Percentiles rank a stretch among this genome's conserved stretches.
Conservation (phyloP, 2,329 filamentous ascomycete species). For the Ophiosphaerella herpotricha region DNA sequence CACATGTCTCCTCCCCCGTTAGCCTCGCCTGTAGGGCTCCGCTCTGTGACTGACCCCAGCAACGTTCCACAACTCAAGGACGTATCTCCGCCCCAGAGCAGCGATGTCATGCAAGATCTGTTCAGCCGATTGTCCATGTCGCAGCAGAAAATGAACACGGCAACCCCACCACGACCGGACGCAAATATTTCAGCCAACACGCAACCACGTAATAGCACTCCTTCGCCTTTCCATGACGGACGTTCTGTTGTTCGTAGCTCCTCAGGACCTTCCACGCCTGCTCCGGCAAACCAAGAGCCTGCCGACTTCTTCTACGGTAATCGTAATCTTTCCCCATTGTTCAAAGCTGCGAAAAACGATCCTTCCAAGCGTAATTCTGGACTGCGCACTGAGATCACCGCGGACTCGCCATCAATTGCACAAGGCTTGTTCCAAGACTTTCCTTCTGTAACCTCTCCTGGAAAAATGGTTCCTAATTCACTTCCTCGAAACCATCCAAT, state of each 20-base stretch:
- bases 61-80: slow-evolving; percentile 30
- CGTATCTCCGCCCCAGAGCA: slow-evolving; percentile 46
- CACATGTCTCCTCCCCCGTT: slow-evolving; percentile 30
- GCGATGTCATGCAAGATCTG: slow-evolving; percentile 52
- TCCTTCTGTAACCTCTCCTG: slow-evolving; percentile 21
- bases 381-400: slow-evolving; percentile 50
- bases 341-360: slow-evolving; percentile 53
- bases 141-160: slow-evolving; percentile 28
- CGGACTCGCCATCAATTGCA: slow-evolving; percentile 33
- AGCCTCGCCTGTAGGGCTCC: slow-evolving; percentile 25
- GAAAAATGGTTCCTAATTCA: slow-evolving; percentile 23
- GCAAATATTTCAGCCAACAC: slow-evolving; percentile 29
- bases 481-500: slow-evolving; percentile 22
- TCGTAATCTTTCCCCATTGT: slow-evolving; percentile 55
- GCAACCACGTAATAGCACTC: slow-evolving; percentile 37
- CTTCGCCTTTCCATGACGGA: slow-evolving; percentile 47
- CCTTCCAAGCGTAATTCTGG: slow-evolving; percentile 49
- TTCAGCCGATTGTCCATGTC: slow-evolving; percentile 47
- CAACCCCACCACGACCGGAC: slow-evolving; percentile 29
- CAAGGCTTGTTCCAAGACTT: slow-evolving; percentile 32
- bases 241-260: slow-evolving; percentile 35
- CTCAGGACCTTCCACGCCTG: slow-evolving; percentile 43
- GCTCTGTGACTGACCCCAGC: slow-evolving; percentile 40
- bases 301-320: slow-evolving; percentile 49
- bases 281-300: slow-evolving; percentile 27